These are phyloP conservation scores for Exidia glandulosa DNA, from an alignment of 768 basidiomycete species.

Conservation along the genomic window DNA sequence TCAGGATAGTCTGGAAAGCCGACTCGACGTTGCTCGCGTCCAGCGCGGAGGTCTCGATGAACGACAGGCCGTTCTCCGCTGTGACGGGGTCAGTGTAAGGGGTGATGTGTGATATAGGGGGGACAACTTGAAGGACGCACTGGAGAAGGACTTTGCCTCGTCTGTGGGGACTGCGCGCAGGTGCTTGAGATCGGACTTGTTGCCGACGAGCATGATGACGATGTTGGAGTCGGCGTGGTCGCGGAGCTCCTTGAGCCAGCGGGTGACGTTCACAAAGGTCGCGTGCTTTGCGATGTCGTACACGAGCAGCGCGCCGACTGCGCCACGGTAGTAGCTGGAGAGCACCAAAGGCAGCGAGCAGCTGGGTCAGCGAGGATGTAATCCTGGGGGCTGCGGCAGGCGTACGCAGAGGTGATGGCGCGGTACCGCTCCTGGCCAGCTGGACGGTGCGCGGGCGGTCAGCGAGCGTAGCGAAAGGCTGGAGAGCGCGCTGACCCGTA, in stretches of 20 bases:
- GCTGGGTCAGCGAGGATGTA: too few species aligned
- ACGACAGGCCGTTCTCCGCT: conserved; percentile 87
- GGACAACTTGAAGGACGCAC: conserved; percentile 46
- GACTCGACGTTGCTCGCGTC: conserved; percentile 98
- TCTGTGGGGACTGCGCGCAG: conserved; percentile 92
- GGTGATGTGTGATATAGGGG: not conserved
- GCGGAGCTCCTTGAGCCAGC: conserved; percentile 94
- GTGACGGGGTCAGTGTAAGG: not conserved
- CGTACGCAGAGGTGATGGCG: conserved; percentile 92
- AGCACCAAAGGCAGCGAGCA: too few species aligned
- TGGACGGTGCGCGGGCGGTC: too few species aligned
- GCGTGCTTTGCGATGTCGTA: conserved; percentile 92
- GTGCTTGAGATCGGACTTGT: conserved; percentile 99
- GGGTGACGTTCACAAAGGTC: conserved; percentile 85
- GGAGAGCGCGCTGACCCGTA: conserved; percentile 66
- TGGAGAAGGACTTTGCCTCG: conserved; percentile 85
- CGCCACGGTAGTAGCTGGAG: conserved; percentile 90
- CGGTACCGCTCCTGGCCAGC: conserved; percentile 97
- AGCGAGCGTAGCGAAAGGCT: conserved; percentile 1
- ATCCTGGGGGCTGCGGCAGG: conserved; percentile 12
- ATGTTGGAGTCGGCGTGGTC: conserved; percentile 93
- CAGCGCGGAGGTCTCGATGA: conserved; percentile 99
- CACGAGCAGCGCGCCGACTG: conserved; percentile 82
- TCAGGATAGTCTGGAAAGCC: conserved; percentile 94
- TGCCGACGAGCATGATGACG: conserved; percentile 92